A percentile compares a stretch with the other conserved stretches of the same genome.
phyloP scores from a whole-genome alignment of 371 early-diverging fungal species.

The Mucor lusitanicus region DNA sequence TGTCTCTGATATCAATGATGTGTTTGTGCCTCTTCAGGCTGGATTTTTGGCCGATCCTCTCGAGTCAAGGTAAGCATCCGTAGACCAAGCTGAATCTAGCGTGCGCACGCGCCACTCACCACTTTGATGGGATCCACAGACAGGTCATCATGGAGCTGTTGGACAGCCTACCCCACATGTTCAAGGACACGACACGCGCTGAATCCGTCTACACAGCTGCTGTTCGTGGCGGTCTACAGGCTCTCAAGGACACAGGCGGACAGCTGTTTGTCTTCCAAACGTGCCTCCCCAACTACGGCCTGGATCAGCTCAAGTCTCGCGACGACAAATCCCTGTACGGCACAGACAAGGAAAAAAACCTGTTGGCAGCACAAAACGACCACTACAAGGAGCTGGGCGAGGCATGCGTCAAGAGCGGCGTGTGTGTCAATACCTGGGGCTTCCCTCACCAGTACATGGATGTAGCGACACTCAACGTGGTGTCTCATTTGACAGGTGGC shows the following conservation, averaged over 20 bases:
- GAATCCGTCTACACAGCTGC: conserved; percentile 90
- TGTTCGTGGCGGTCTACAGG: conserved; percentile 76
- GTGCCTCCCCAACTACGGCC: conserved; percentile 86
- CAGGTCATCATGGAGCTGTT: conserved; percentile 83
- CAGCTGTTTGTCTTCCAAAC: conserved; percentile 88
- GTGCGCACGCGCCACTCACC: no score
- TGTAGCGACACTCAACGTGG: conserved; percentile 76
- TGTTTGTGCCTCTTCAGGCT: conserved; percentile 91
- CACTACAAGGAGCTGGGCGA: conserved; percentile 86
- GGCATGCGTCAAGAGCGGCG: conserved; percentile 79
- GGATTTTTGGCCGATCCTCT: conserved; percentile 90
- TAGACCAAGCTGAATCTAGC: no score
- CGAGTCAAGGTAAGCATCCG: conserved; percentile 57
- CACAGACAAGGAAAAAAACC: conserved; percentile 89
- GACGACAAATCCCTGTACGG: conserved; percentile 87
- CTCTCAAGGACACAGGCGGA: conserved; percentile 81
- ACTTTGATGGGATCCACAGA: conserved; percentile 39
- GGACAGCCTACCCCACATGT: conserved; percentile 82
- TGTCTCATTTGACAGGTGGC: conserved; percentile 87
- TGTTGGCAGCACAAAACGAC: conserved; percentile 83
- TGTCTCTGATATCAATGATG: conserved; percentile 90
- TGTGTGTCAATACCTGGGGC: conserved; percentile 87
- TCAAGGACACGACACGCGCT: conserved; percentile 72
- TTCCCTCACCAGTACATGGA: conserved; percentile 90
- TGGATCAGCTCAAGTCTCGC: conserved; percentile 80